Percentiles rank a stretch among this genome's conserved stretches.
Evolutionary conservation across 2,329 filamentous ascomycete species (phyloP).

Genomic region (Kalaharituber pfeilii): DNA sequence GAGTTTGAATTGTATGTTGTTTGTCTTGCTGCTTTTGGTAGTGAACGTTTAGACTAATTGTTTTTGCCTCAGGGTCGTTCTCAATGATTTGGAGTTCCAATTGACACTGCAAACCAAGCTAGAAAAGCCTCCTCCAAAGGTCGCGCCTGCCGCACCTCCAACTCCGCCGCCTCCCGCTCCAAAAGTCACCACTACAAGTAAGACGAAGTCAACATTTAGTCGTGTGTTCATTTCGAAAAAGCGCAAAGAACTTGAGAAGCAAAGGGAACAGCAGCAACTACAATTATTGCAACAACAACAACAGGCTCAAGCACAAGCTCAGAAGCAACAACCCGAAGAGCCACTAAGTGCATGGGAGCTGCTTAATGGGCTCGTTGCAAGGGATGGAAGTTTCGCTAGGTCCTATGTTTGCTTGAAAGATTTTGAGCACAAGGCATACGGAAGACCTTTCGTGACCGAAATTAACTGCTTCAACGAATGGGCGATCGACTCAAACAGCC

Average conservation of each 20-base stretch:
- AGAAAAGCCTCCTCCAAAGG: constrained; percentile 53
- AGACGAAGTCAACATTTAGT: constrained; percentile 67
- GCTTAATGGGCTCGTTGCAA: constrained; percentile 66
- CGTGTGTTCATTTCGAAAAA: constrained; percentile 90
- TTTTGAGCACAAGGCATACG: constrained; percentile 74
- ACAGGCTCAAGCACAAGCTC: constrained; percentile 10
- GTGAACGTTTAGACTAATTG: constrained; percentile 1
- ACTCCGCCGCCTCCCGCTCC: constrained; percentile 34
- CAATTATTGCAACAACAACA: constrained; percentile 36
- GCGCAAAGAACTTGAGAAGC: constrained; percentile 81
- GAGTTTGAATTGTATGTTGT: constrained; percentile 62
- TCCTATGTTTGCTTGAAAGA: constrained; percentile 89
- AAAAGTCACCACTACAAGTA: constrained; percentile 30
- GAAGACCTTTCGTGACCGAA: constrained; percentile 71
- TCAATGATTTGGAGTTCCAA: constrained; percentile 97
- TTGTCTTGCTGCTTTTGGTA: constrained; percentile 3
- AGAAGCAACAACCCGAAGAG: constrained; percentile 40
- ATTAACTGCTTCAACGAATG: constrained; percentile 97
- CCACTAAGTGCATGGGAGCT: constrained; percentile 69
- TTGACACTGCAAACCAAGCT: constrained; percentile 91
- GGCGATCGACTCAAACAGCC: constrained; percentile 79
- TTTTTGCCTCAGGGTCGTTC: constrained; percentile 44
- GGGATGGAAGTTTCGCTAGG: constrained; percentile 85
- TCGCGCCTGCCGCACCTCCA: constrained; percentile 22
- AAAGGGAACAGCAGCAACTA: constrained; percentile 51